These are phyloP conservation scores for Calonectria leucothoes DNA, from an alignment of 2,329 filamentous ascomycete species.

Conservation along the genomic window DNA sequence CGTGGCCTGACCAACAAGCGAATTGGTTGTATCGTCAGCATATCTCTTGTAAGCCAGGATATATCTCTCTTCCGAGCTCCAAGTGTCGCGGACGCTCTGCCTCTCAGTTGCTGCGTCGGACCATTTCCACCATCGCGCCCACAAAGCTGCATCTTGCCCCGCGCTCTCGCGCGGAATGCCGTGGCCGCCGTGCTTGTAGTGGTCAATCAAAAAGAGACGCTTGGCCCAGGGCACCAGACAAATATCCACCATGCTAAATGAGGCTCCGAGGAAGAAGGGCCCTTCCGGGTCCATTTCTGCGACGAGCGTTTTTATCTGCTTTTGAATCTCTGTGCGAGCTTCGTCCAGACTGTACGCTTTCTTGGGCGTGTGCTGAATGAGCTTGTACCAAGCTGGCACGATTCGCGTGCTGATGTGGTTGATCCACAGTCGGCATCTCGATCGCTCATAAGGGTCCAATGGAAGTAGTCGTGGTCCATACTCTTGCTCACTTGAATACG, in stretches of 20 bases:
- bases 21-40: slow-evolving; percentile 73
- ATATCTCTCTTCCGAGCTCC: slow-evolving; percentile 76
- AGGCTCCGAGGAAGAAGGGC: slow-evolving; percentile 75
- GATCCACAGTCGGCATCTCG: slow-evolving; percentile 77
- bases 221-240: slow-evolving; percentile 79
- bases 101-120: slow-evolving; percentile 67
- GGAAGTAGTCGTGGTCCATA: slow-evolving; percentile 67
- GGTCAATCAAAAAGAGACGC: slow-evolving; percentile 78
- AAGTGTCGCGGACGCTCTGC: slow-evolving; percentile 74
- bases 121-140: slow-evolving; percentile 76
- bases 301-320: slow-evolving; percentile 69
- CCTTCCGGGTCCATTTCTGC: slow-evolving; percentile 66
- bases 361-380: slow-evolving; percentile 65
- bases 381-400: slow-evolving; percentile 75
- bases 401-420: slow-evolving; percentile 77
- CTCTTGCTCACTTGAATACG: slow-evolving; percentile 61
- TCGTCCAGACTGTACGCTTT: slow-evolving; percentile 62
- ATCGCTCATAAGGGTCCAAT: slow-evolving; percentile 70
- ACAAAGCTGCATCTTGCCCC: slow-evolving; percentile 67
- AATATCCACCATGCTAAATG: slow-evolving; percentile 76
- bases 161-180: slow-evolving; percentile 63
- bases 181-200: slow-evolving; percentile 73
- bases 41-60: slow-evolving; percentile 76
- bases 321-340: slow-evolving; percentile 68
- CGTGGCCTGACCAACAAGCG: slow-evolving; percentile 70